Conservation (phyloP, 805 yeast species). For the Grigorovia humatica region DNA sequence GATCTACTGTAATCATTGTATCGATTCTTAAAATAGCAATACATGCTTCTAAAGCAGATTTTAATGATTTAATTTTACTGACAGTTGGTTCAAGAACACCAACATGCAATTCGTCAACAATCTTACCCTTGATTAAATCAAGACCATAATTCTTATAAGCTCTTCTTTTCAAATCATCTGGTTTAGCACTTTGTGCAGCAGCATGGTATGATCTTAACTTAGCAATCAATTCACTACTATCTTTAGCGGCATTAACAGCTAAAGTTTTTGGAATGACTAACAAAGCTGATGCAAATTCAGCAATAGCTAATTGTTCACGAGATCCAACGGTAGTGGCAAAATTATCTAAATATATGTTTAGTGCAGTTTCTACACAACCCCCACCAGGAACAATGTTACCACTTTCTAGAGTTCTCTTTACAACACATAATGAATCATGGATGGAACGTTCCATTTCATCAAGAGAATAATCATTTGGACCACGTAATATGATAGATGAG, state of each 20-base stretch:
- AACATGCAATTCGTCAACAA: constrained; percentile 68
- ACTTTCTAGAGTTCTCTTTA: constrained; percentile 89
- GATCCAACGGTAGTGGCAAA: constrained; percentile 97
- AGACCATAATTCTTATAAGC: constrained; percentile 86
- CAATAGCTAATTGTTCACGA: constrained; percentile 94
- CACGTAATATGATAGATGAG: constrained; percentile 84
- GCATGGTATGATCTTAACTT: constrained; percentile 94
- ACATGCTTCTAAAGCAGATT: constrained; percentile 96
- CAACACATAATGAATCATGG: constrained; percentile 89
- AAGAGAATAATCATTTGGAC: constrained; percentile 87
- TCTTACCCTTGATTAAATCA: constrained; percentile 83
- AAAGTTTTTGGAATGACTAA: constrained; percentile 91
- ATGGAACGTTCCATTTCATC: constrained; percentile 98
- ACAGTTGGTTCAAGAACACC: constrained; percentile 96
- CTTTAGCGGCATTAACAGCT: constrained; percentile 97
- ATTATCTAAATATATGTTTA: constrained; percentile 88
- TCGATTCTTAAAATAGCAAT: constrained; percentile 94
- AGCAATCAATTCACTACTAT: constrained; percentile 87
- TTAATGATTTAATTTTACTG: constrained; percentile 83
- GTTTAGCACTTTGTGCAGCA: constrained; percentile 78
- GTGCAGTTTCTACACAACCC: constrained; percentile 96
- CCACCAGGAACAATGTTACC: constrained; percentile 98
- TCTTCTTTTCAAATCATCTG: constrained; percentile 75
- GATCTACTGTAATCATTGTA: constrained; percentile 95
- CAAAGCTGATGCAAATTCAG: constrained; percentile 89